Percentiles rank a stretch among this genome's conserved stretches.
These are phyloP conservation scores for Beauveria sp. DNA, from an alignment of 2,329 filamentous ascomycete species.

Conservation along the genomic window DNA sequence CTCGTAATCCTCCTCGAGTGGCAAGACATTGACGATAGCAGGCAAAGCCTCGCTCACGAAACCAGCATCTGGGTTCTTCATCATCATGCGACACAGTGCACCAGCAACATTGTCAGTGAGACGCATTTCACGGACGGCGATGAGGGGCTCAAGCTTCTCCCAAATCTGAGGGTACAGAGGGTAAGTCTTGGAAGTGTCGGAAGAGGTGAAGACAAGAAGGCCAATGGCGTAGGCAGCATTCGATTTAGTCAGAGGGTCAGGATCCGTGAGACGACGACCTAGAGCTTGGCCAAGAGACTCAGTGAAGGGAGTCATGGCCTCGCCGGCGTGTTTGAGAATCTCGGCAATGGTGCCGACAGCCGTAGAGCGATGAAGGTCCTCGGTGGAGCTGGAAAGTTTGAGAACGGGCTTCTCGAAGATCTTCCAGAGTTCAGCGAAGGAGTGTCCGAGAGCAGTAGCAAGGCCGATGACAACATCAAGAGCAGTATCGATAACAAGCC, in stretches of 20 bases:
- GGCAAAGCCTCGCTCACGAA: slow-evolving; percentile 78
- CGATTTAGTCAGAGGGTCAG: slow-evolving; percentile 86
- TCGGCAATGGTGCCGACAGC: slow-evolving; percentile 90
- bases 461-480: slow-evolving; percentile 85
- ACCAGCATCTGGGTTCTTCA: slow-evolving; percentile 74
- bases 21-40: slow-evolving; percentile 68
- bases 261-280: slow-evolving; percentile 78
- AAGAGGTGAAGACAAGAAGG: slow-evolving; percentile 74
- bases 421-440: slow-evolving; percentile 87
- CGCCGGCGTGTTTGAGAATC: slow-evolving; percentile 77
- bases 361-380: slow-evolving; percentile 79
- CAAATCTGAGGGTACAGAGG: slow-evolving; percentile 73
- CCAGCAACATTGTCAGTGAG: slow-evolving; percentile 90
- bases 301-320: slow-evolving; percentile 75
- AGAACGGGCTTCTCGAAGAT: slow-evolving; percentile 88
- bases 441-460: slow-evolving; percentile 69
- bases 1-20: slow-evolving; percentile 87
- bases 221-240: slow-evolving; percentile 91
- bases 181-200: slow-evolving; percentile 60
- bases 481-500: slow-evolving; percentile 91
- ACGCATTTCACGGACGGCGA: slow-evolving; percentile 69
- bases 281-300: slow-evolving; percentile 68
- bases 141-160: slow-evolving; percentile 75
- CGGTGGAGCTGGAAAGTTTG: slow-evolving; percentile 78
- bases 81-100: slow-evolving; percentile 86